Base-by-base conservation (phyloP, 2,329 filamentous ascomycete genomes). In the Paraphaeosphaeria sporulosa region DNA sequence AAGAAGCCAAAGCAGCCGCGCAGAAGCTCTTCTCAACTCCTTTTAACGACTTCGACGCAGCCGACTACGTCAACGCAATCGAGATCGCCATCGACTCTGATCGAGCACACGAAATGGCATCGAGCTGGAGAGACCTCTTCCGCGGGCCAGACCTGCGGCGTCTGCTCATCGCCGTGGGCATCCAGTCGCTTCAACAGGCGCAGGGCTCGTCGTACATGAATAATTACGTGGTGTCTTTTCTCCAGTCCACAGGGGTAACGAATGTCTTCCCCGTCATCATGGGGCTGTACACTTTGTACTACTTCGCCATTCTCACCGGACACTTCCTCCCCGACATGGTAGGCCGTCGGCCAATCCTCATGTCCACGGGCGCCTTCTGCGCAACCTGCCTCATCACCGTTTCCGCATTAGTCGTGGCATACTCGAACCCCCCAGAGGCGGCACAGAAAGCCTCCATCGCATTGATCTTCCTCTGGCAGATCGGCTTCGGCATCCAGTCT, bases 151-250 rank as follows among this genome's bases (percentile, higher is more conserved):
- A 62, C 36, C 59, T 64, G 4, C 62, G 59, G 3, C 62, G 59
- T 21, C 59, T 60, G 17, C 59, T 64, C 46, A 62, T 62, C 36
- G 62, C 62, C 19, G 59, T 62, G 15, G 62, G 62, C 34, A 62
- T 64, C n/a, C 62, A 64, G 57, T 61, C 53, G 13, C 50, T 64
- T 21, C 57, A 62, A 44, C 57, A 64, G 56, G 62, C 59, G 10
- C 57, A 60, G 40, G 59, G 59, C 1, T 62, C 59, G n/a, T 52
- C 59, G 7, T 62, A 61, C 36, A 60, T 64, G 57, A 60, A 55
- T 46, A 59, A 47, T 48, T 64, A 64, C 42, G 54, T 60, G 34
- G 62, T 64, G 3, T 57, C 57, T 1, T 64, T 64, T 49, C 54
- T 64, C 3, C 48, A 52, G 36, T 57, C 52, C 9, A 60, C 59